These are phyloP conservation scores for Phytopythium sindhum DNA, from an alignment of 352 stramenopile genomes.

Conservation along the genomic window DNA sequence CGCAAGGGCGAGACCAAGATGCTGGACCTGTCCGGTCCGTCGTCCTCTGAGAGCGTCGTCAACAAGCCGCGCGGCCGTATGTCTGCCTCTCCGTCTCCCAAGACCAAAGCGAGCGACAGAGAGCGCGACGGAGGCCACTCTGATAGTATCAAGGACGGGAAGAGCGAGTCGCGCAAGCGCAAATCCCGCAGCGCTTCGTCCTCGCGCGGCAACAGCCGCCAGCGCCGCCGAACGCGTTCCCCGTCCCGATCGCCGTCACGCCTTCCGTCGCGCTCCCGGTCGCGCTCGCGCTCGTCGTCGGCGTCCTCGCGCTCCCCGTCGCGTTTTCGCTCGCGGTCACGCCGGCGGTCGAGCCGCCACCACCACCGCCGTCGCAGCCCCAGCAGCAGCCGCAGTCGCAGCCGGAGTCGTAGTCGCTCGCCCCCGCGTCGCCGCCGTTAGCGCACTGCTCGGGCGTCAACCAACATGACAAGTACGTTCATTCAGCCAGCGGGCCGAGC, in stretches of 20 bases:
- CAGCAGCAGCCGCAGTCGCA: background rate
- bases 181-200: conserved; percentile 20
- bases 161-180: conserved; percentile 20
- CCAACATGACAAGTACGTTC: too few species aligned
- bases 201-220: conserved; percentile 10
- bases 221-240: conserved; percentile 26
- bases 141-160: background rate
- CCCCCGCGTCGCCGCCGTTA: background rate
- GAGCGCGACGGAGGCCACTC: background rate
- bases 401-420: background rate
- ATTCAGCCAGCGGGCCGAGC: background rate
- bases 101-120: conserved; percentile 5
- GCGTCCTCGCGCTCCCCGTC: background rate
- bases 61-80: background rate
- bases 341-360: background rate
- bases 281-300: conserved; percentile 19
- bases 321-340: background rate
- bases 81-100: background rate
- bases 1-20: conserved; percentile 30
- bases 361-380: background rate
- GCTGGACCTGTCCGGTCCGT: conserved; percentile 21
- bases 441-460: background rate
- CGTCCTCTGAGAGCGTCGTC: conserved; percentile 15
- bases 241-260: conserved; percentile 22
- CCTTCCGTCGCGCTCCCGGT: conserved; percentile 21